Base-by-base conservation (phyloP, 108 stramenopile genomes). In the Epithemia pelagica region DNA sequence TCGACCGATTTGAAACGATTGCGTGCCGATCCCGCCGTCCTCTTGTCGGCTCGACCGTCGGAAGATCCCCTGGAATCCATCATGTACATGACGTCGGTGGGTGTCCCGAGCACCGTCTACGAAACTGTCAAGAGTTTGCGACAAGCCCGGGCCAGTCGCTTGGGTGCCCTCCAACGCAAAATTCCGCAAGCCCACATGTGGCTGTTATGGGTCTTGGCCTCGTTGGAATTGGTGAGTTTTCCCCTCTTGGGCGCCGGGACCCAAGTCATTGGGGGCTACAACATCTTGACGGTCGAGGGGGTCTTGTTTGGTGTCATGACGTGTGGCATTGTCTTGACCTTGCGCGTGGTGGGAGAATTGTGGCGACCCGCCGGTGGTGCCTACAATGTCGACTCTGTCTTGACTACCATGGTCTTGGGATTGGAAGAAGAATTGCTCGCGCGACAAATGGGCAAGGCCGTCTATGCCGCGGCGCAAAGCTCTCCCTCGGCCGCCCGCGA, bases 1-100 rank as follows among this genome's bases (percentile, higher is more conserved):
- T 66, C 82, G 56, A 64, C 78, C 8, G 90, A 92, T 81, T 67
- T 92, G 61, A 61, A 71, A 32, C 67, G 72, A 27, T 64, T 90
- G 58, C 73, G 81, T 56, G 72, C 75, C 28, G 86, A 88, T 66
- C 92, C 92, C 19, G 82, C 87, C 8, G 63, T 72, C 26, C 53
- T 89, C 21, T 62, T 92, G 2, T 85, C 86, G 69, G 74, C 76
- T 1, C 74, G 88, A 37, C 92, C 92, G 10, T 68, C 78, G 1
- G 89, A 90, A 64, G 92, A 94, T 81, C 92, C 92, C 2, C 57
- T 94, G 21, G 92, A 94, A 83, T 68, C 77, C 19, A 87, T 94
- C 63, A 71, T 94, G 64, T 94, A 89, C 64, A 70, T 94, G n/a
- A 94, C 92, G 18, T 83, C 82, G 46, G 92, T 94, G 0, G 92